Conservation (phyloP, 2,329 filamentous ascomycete genomes). For the Sphaerulina musiva region DNA sequence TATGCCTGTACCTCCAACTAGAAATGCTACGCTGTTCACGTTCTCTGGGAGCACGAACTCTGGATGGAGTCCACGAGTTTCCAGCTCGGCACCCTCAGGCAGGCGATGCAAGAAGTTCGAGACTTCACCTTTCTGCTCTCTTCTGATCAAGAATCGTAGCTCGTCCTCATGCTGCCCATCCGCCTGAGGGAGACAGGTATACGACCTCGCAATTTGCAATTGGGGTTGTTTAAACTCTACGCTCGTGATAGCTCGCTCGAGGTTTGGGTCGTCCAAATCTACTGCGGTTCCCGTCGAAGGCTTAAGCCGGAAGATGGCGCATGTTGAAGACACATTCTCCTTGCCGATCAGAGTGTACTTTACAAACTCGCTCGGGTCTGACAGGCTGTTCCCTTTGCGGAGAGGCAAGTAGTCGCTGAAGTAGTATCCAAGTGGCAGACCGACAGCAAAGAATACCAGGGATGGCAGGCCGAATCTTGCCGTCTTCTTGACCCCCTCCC, state of each 20-base stretch:
- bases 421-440: constrained; percentile 22
- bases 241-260: constrained; percentile 64
- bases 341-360: constrained; percentile 56
- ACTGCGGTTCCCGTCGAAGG: constrained; percentile 31
- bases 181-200: constrained; percentile 71
- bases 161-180: constrained; percentile 32
- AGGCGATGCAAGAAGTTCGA: constrained; percentile 70
- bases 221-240: constrained; percentile 93
- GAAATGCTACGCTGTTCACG: constrained; percentile 62
- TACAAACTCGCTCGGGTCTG: constrained; percentile 22
- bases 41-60: constrained; percentile 54
- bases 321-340: constrained; percentile 59
- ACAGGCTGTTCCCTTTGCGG: constrained; percentile 2
- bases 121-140: constrained; percentile 73
- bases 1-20: constrained; percentile 89
- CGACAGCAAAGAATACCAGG: constrained; percentile 20
- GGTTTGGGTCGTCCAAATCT: constrained; percentile 17
- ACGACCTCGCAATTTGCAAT: constrained; percentile 82
- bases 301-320: constrained; percentile 61
- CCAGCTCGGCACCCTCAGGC: constrained; percentile 54
- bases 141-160: constrained; percentile 71
- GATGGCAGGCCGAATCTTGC: constrained; percentile 15
- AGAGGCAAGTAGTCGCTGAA: constrained; percentile 10
- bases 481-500: constrained; percentile 3
- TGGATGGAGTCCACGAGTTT: constrained; percentile 70